Base-by-base conservation (phyloP, 805 yeast species). In the Hanseniaspora lachancei region DNA sequence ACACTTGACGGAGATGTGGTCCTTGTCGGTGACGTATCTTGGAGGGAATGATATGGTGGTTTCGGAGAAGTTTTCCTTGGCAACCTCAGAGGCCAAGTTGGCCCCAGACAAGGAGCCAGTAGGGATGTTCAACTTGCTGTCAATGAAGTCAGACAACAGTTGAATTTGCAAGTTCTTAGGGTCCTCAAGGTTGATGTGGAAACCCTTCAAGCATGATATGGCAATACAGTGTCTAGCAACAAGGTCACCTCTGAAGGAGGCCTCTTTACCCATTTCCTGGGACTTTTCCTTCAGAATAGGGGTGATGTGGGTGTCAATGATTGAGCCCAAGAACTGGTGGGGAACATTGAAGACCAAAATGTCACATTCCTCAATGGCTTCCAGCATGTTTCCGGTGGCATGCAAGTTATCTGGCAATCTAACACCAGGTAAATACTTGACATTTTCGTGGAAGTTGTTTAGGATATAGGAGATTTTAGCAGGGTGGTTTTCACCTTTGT, bases 21-120 rank as follows among this genome's bases (percentile, higher is more conserved):
- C 76, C 59, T 66, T 66, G 59, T 88, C 87, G 29, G 67, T 66
- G 57, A 96, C 96, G 24, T 75, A 65, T 57, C 78, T 81, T 32
- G 55, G 55, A 12, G 55, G 55, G 74, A 87, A 93, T 23, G 97
- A 98, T 61, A 93, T 88, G 13, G 98, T 89, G 58, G 98, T 93
- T 73, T 93, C 98, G 20, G 96, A 89, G 95, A 95, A 93, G 72
- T 85, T 85, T 71, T 87, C 86, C 68, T 79, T 80, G 58, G 98
- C 98, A 59, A 93, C 96, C 71, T 93, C 98, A 49, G 95, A 88
- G 46, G 98, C 98, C 64, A 93, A 77, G 74, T 93, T 93, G 56
- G 98, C 98, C 60, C 98, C 98, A 0, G 95, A 85, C 55, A 93
- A 77, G 21, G 95, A 97, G 72, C 98, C 98, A 74, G 97, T 89